Base-by-base conservation (phyloP, 139 green algal genomes). In the Chlamydomonas sp. region DNA sequence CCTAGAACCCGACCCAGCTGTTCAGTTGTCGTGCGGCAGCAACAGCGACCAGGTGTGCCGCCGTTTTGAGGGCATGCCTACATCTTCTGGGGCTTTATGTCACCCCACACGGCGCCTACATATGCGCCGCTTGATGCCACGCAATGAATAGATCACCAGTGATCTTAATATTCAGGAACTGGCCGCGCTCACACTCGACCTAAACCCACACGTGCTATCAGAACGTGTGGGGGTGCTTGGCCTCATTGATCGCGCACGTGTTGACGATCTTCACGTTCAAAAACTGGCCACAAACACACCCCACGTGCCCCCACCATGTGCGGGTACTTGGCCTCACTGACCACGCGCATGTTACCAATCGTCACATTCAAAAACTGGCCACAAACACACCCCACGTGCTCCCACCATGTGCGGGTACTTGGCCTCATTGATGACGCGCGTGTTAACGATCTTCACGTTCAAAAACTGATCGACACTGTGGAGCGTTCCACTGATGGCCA, bases 401-500 rank as follows among this genome's bases (percentile, higher is more conserved):
- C 30, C 3, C 29, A 94, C 87, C 94, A 99, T 96, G 75, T 99
- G 94, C 0, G 94, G 94, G 68, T 98, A 96, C 65, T 95, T 95
- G 5, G 84, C 66, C 71, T 95, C 86, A 48, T 98, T 90, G 5
- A 91, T 80, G 3, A 97, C 90, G 10, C 77, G 65, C 13, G 86
- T 91, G 69, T 95, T 92, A 37, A 89, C 84, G n/a, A 99, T 85
- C 75, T 98, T 98, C 74, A 99, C 91, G 76, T 98, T 99, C 0
- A 99, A 73, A 80, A 97, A 99, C 81, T 99, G 94, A 71, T 99
- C 95, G n/a, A 99, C 93, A 4, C 88, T 96, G 64, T 97, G 91
- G 54, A 99, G 77, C 4, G 79, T 89, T 1, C 95, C 95, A 0
- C 78, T 92, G 58, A 99, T 97, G 30, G 88, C 84, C 36, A 99